Evolutionary conservation across 2,329 filamentous ascomycete species (phyloP).

Genomic region (Botrytis byssoidea): DNA sequence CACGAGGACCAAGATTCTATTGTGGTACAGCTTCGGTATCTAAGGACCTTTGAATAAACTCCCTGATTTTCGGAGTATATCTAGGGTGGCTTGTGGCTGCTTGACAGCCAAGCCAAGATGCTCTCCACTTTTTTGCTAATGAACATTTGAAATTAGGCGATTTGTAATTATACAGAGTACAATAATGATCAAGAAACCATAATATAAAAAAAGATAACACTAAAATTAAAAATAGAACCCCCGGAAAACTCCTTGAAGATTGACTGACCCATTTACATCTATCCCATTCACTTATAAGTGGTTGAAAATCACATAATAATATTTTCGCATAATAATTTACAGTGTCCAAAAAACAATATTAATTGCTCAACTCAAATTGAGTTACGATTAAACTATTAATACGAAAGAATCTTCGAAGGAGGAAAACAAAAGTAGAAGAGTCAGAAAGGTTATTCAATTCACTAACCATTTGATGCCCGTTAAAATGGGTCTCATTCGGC

Average conservation of each 20-base stretch:
- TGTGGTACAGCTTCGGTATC: background rate
- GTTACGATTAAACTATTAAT: background rate
- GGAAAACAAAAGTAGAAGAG: background rate
- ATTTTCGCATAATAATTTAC: background rate
- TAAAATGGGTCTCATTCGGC: background rate
- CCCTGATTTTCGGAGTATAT: background rate
- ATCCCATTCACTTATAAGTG: background rate
- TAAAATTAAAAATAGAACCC: background rate
- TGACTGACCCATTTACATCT: background rate
- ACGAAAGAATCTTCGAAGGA: background rate
- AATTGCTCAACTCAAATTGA: background rate
- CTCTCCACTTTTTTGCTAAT: conserved; percentile 13
- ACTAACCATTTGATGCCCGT: background rate
- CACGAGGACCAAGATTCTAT: background rate
- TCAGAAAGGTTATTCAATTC: background rate
- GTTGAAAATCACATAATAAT: background rate
- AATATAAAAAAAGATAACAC: background rate
- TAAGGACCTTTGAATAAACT: background rate
- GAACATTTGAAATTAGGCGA: background rate
- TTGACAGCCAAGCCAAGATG: conserved; percentile 7
- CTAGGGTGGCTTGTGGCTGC: background rate
- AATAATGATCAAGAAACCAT: background rate
- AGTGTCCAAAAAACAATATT: background rate
- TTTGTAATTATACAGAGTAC: background rate
- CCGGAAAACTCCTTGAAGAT: background rate